Evolutionary conservation across 2,329 filamentous ascomycete species (phyloP).

Genomic region (Talaromyces funiculosus): DNA sequence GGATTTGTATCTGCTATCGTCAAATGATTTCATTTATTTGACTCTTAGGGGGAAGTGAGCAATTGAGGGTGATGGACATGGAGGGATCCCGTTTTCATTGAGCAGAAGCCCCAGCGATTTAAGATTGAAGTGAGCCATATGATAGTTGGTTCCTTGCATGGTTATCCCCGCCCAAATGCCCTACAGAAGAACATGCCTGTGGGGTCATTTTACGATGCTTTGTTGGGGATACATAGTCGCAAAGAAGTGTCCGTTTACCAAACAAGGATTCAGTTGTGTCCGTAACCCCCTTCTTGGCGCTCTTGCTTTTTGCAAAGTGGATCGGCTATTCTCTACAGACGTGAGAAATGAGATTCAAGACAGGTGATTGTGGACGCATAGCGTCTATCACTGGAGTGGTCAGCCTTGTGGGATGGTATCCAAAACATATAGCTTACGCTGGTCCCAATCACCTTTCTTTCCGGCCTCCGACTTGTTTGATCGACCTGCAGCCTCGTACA

Average conservation of each 20-base stretch:
- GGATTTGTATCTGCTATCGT: not conserved
- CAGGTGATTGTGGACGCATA: not conserved
- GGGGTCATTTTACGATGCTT: not conserved
- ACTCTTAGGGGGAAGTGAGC: not conserved
- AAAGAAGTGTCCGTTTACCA: not conserved
- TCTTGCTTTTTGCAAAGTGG: not conserved
- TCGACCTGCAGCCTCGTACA: conserved; percentile 7
- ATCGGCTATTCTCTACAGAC: not conserved
- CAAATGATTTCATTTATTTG: not conserved
- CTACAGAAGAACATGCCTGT: not conserved
- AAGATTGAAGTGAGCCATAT: not conserved
- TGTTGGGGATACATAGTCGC: not conserved
- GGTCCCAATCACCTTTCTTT: conserved; percentile 7
- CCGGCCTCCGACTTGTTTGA: conserved; percentile 14
- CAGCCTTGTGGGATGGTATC: conserved; percentile 5
- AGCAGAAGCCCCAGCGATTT: not conserved
- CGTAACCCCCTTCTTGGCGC: not conserved
- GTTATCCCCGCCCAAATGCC: not conserved
- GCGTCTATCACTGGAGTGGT: not conserved
- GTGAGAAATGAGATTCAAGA: not conserved
- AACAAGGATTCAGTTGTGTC: not conserved
- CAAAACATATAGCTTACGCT: conserved; percentile 3
- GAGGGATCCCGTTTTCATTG: not conserved
- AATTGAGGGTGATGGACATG: not conserved
- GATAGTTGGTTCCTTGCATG: conserved; percentile 2